These are phyloP conservation scores for Blastobotrys proliferans DNA, from an alignment of 1,139 yeast species.

Conservation along the genomic window DNA sequence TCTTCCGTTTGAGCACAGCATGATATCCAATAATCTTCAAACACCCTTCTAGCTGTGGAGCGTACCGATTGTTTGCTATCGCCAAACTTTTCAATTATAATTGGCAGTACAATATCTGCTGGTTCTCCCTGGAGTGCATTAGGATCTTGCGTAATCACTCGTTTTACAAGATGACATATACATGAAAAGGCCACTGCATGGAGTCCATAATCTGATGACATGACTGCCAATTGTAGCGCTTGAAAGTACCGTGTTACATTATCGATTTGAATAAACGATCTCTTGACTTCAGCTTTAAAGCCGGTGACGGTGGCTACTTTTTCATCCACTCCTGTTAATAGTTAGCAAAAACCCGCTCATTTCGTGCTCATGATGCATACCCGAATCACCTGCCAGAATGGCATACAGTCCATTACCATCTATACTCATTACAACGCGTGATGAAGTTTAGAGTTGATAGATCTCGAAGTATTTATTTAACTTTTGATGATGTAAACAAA, in stretches of 20 bases:
- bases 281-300: slow-evolving; percentile 66
- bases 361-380: slow-evolving; percentile 15
- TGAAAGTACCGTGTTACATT: slow-evolving; percentile 55
- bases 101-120: slow-evolving; percentile 52
- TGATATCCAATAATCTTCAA: slow-evolving; percentile 66
- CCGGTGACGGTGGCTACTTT: slow-evolving; percentile 45
- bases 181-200: slow-evolving; percentile 57
- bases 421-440: slow-evolving; percentile 15
- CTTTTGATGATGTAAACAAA: too few relatives aligned
- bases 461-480: background rate
- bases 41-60: slow-evolving; percentile 51
- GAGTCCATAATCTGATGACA: slow-evolving; percentile 39
- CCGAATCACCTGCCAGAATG: slow-evolving; percentile 15
- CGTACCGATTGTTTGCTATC: slow-evolving; percentile 45
- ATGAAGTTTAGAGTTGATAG: background rate
- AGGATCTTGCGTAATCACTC: slow-evolving; percentile 72
- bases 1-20: slow-evolving; percentile 54
- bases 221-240: slow-evolving; percentile 48
- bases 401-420: slow-evolving; percentile 21
- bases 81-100: slow-evolving; percentile 50
- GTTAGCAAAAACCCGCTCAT: background rate
- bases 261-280: slow-evolving; percentile 24
- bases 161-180: slow-evolving; percentile 67
- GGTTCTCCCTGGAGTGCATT: slow-evolving; percentile 48
- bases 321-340: slow-evolving; percentile 23